Conservation (phyloP, 306 rosid genomes). For the Cercis canadensis region DNA sequence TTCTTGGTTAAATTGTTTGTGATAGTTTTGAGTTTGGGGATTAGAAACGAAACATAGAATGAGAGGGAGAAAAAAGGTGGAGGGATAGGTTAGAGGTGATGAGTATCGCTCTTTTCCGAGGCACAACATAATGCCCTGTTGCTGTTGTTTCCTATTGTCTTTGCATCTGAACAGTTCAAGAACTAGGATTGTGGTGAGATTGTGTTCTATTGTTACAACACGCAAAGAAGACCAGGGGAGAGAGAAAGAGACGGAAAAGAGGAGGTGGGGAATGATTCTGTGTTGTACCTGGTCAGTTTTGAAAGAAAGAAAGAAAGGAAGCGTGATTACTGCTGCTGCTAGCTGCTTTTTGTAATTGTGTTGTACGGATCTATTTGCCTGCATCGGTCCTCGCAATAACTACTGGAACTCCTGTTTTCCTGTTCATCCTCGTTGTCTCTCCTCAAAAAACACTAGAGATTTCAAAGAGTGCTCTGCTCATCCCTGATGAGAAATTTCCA, state of each 20-base stretch:
- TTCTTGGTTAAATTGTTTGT: not conserved
- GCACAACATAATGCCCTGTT: constrained; percentile 36
- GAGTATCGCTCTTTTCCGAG: constrained; percentile 59
- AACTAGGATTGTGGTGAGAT: constrained; percentile 16
- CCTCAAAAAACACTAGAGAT: no score
- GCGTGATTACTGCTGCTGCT: constrained; percentile 18
- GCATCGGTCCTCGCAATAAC: constrained; percentile 1
- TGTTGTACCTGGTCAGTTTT: constrained; percentile 7
- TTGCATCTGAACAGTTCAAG: constrained; percentile 40
- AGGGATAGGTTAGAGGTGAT: not conserved
- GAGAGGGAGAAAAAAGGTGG: not conserved
- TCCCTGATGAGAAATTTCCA: no score
- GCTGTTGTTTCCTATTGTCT: constrained; percentile 35
- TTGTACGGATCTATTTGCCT: no score
- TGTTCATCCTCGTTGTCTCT: constrained; percentile 27
- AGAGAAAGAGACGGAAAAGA: not conserved
- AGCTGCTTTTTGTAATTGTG: constrained; percentile 22
- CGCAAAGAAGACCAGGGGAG: constrained; percentile 39
- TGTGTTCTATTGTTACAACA: constrained; percentile 35
- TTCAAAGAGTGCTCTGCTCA: no score
- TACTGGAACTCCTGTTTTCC: not conserved
- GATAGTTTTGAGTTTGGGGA: constrained; percentile 32
- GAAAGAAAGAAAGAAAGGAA: not conserved
- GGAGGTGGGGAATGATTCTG: constrained; percentile 32
- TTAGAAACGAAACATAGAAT: constrained; percentile 19